Conservation (phyloP, 441 rosid genomes). For the Erodium moschatum region DNA sequence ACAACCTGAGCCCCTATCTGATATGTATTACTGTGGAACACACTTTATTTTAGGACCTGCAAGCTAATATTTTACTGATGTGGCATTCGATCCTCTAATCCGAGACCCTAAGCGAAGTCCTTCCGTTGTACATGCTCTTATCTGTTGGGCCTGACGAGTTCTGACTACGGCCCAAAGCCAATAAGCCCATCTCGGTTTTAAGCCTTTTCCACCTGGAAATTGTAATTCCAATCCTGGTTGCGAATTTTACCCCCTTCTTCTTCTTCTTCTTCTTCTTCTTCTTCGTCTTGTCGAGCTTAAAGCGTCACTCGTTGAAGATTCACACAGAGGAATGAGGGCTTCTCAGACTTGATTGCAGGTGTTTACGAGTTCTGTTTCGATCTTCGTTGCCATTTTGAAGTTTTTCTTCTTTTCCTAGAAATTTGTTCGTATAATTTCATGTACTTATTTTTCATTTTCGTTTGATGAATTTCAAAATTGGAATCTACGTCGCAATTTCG, state of each 20-base stretch:
- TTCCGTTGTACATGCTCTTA: too few species aligned
- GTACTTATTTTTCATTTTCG: not conserved
- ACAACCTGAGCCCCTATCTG: too few species aligned
- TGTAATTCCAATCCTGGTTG: not conserved
- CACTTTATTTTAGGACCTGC: too few species aligned
- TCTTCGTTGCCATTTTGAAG: not conserved
- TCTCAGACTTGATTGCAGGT: not conserved
- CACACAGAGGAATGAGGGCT: slow-evolving; percentile 1
- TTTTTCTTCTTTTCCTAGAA: not conserved
- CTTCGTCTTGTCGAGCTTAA: not conserved
- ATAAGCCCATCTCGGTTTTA: not conserved
- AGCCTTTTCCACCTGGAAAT: too few species aligned
- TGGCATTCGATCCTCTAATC: too few species aligned
- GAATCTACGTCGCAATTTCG: not conserved
- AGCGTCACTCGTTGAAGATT: slow-evolving; percentile 3
- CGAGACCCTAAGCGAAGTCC: too few species aligned
- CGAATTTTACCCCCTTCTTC: not conserved
- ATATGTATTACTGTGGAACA: too few species aligned
- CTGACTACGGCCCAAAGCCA: not conserved
- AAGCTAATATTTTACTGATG: too few species aligned
- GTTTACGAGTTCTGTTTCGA: not conserved
- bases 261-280: not conserved
- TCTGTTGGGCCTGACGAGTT: not conserved
- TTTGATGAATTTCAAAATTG: slow-evolving; percentile 1
- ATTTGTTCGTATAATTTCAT: not conserved